Base-by-base conservation (phyloP, 1,284 basidiomycete genomes). In the Chalciporus sp. region DNA sequence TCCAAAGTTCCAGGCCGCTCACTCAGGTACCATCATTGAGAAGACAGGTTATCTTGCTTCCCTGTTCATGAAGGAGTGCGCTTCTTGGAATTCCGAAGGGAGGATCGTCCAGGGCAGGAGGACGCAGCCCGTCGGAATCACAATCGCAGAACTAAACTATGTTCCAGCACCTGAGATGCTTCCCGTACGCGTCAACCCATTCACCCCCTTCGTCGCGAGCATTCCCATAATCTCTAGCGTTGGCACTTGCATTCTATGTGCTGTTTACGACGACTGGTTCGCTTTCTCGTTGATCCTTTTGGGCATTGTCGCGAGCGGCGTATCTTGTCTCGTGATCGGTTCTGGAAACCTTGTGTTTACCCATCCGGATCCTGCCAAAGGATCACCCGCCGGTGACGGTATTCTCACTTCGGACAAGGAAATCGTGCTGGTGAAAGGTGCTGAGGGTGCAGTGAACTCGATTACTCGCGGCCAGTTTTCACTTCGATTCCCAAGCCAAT, bases 391-490 rank as follows among this genome's bases (percentile, higher is more conserved):
- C 4, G 65, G 65, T 7, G 66, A 67, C 17, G 68, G 68, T 16
- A 58, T 71, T 17, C 65, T 68, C 29, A 28, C 20, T 4, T 51
- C 54, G 3, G 67, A 58, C 14, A 54, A 47, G 14, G 59, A 64
- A 5, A 43, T 66, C 16, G 67, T 70, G 31, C 39, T 68, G 35
- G 51, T 68, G 41, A 61, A 53, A 19, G 71, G 69, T 1, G 43
- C 27, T 5, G 66, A 73, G 35, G 62, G 58, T 7, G 70, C 70
- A 0, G 69, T 72, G 28, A 72, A 71, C 47, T 58, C 57, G 17
- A 41, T 70, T 40, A 70, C 67, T 7, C 63, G 61, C 4, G 69
- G 69, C 45, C 58, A 47, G 29, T 71, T 72, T 57, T 56, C 53
- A 9, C 51, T 70, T 26, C 45, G 11, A 19, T 72, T 71, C 47